Evolutionary conservation across 148 eudicot species (phyloP).

Genomic region (Silene uniflora): DNA sequence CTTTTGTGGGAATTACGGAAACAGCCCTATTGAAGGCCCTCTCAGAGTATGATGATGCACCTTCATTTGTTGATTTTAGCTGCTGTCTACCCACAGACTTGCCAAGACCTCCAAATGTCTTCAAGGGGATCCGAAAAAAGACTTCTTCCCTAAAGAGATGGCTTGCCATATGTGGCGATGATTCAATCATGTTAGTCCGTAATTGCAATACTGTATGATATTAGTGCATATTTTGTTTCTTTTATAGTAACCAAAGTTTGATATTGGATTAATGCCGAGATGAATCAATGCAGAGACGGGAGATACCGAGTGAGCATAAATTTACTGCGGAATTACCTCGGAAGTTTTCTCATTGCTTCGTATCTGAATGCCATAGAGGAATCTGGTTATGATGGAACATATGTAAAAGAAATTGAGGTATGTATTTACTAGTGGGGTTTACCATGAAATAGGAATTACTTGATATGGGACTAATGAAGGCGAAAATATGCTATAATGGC

Average conservation of each 20-base stretch:
- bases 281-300: slow-evolving; percentile 55
- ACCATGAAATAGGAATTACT: background rate
- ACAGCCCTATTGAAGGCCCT: slow-evolving; percentile 52
- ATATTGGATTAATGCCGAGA: slow-evolving; percentile 7
- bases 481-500: background rate
- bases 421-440: slow-evolving; percentile 9
- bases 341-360: slow-evolving; percentile 81
- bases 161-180: slow-evolving; percentile 86
- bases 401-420: slow-evolving; percentile 93
- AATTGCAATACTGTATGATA: slow-evolving; percentile 7
- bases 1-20: slow-evolving; percentile 60
- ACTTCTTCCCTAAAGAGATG: slow-evolving; percentile 77
- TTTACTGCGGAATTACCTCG: slow-evolving; percentile 87
- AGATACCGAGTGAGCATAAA: slow-evolving; percentile 51
- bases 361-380: slow-evolving; percentile 68
- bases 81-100: slow-evolving; percentile 51
- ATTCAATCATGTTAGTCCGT: slow-evolving; percentile 54
- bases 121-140: slow-evolving; percentile 77
- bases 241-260: background rate
- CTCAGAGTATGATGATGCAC: slow-evolving; percentile 46
- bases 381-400: slow-evolving; percentile 70
- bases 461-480: background rate
- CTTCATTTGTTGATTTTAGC: slow-evolving; percentile 38
- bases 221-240: background rate
- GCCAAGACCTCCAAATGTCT: slow-evolving; percentile 73